Conservation (phyloP, 768 basidiomycete species). For the Phlebiopsis flavidoalba region DNA sequence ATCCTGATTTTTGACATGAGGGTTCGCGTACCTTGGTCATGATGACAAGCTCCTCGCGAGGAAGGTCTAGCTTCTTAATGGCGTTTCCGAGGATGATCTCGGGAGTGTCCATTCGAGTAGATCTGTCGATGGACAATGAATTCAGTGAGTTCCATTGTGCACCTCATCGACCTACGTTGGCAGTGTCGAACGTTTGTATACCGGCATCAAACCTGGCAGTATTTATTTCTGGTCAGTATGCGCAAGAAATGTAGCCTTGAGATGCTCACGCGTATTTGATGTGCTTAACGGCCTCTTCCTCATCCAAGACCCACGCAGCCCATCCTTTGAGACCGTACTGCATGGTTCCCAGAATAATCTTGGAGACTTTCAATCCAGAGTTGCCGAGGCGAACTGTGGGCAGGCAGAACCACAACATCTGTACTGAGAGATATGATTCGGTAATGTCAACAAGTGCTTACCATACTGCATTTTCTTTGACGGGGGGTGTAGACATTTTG, state of each 20-base stretch:
- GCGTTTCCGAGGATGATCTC: slow-evolving; percentile 44
- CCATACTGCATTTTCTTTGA: not conserved
- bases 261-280: slow-evolving; percentile 37
- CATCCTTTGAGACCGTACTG: slow-evolving; percentile 20
- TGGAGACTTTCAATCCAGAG: slow-evolving; percentile 35
- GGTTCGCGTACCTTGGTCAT: slow-evolving; percentile 39
- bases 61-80: slow-evolving; percentile 39
- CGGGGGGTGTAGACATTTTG: not conserved
- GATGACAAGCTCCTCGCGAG: slow-evolving; percentile 44
- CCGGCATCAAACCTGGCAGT: slow-evolving; percentile 33
- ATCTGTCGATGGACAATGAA: slow-evolving; percentile 13
- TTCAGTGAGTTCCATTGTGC: not conserved
- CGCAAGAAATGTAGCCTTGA: not conserved
- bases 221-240: not conserved
- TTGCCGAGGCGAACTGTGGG: slow-evolving; percentile 26
- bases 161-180: slow-evolving; percentile 18
- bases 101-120: slow-evolving; percentile 36
- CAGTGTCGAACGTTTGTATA: slow-evolving; percentile 37
- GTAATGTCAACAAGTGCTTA: too few relatives aligned
- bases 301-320: slow-evolving; percentile 33
- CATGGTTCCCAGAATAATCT: slow-evolving; percentile 28
- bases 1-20: not conserved
- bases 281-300: slow-evolving; percentile 31
- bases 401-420: too few relatives aligned
- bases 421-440: too few relatives aligned